Evolutionary conservation across 768 basidiomycete genomes (phyloP).

Genomic region (Lactarius vividus): DNA sequence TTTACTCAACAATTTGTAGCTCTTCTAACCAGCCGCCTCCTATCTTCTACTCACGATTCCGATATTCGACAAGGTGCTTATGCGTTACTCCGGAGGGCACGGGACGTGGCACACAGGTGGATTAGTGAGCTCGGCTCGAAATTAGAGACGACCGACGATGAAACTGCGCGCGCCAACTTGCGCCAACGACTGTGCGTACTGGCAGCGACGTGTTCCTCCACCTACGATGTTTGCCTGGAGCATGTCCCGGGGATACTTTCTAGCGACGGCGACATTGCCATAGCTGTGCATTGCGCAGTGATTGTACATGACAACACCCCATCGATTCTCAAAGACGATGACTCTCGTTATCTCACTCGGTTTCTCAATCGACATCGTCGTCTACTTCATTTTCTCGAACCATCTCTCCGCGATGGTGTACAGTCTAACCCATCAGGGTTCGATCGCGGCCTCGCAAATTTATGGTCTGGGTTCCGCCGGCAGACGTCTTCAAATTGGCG

Average conservation of each 20-base stretch:
- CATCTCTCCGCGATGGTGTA: neutral
- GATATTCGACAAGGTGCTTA: neutral
- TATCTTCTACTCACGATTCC: slow-evolving; percentile 1
- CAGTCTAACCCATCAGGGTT: neutral
- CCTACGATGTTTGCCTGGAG: slow-evolving; percentile 1
- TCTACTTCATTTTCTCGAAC: slow-evolving; percentile 1
- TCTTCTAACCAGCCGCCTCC: slow-evolving; percentile 11
- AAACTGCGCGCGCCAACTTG: neutral
- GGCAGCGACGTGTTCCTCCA: slow-evolving; percentile 8
- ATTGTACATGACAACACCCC: slow-evolving; percentile 11
- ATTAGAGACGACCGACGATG: neutral
- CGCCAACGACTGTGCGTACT: slow-evolving; percentile 3
- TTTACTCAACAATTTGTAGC: neutral
- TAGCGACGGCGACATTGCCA: slow-evolving; percentile 3
- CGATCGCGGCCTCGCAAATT: neutral
- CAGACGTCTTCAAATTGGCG: slow-evolving; percentile 9
- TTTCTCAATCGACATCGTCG: slow-evolving; percentile 6
- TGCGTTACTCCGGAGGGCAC: slow-evolving; percentile 5
- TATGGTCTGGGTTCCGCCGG: slow-evolving; percentile 11
- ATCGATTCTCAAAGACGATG: neutral
- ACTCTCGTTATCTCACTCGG: neutral
- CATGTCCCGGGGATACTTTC: neutral
- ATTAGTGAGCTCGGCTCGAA: slow-evolving; percentile 1
- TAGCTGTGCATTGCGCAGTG: slow-evolving; percentile 19
- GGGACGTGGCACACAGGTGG: slow-evolving; percentile 2